Percentiles rank a stretch among this genome's conserved stretches.
Evolutionary conservation across 345 rosid genomes (phyloP).

Genomic region (Psidium guajava): DNA sequence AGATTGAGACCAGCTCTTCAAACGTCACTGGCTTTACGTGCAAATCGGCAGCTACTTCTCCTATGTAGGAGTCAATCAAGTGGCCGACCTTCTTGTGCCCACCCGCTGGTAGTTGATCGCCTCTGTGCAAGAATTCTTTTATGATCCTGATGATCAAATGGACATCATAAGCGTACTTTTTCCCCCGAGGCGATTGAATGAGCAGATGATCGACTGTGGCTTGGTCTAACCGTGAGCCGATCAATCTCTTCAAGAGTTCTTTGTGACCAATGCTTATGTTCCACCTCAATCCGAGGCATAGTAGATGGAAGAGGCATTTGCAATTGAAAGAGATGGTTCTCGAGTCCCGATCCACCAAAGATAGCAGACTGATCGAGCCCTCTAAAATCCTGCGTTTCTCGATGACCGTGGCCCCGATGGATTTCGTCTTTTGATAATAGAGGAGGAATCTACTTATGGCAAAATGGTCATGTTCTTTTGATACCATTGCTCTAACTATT

Average conservation of each 20-base stretch:
- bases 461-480: slow-evolving; percentile 15
- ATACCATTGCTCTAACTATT: slow-evolving; percentile 13
- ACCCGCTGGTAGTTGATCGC: not conserved
- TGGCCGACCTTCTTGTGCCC: slow-evolving; percentile 21
- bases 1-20: slow-evolving; percentile 13
- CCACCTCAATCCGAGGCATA: slow-evolving; percentile 14
- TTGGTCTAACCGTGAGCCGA: slow-evolving; percentile 35
- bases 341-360: slow-evolving; percentile 11
- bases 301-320: slow-evolving; percentile 25
- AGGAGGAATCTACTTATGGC: slow-evolving; percentile 26
- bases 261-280: slow-evolving; percentile 6
- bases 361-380: slow-evolving; percentile 16
- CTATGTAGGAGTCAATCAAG: slow-evolving; percentile 33
- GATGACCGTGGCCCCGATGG: not conserved
- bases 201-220: slow-evolving; percentile 36
- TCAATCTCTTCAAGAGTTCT: slow-evolving; percentile 25
- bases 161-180: slow-evolving; percentile 28
- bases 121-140: slow-evolving; percentile 12
- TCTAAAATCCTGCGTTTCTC: slow-evolving; percentile 20
- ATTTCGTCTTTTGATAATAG: slow-evolving; percentile 21
- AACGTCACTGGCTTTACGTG: slow-evolving; percentile 24
- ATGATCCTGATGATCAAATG: slow-evolving; percentile 35
- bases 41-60: slow-evolving; percentile 42
- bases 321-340: slow-evolving; percentile 13
- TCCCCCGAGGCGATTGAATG: slow-evolving; percentile 11